Percentiles rank a stretch among this genome's conserved stretches.
Evolutionary conservation across 2,329 filamentous ascomycete species (phyloP).

Genomic region (Septoria petroselini): DNA sequence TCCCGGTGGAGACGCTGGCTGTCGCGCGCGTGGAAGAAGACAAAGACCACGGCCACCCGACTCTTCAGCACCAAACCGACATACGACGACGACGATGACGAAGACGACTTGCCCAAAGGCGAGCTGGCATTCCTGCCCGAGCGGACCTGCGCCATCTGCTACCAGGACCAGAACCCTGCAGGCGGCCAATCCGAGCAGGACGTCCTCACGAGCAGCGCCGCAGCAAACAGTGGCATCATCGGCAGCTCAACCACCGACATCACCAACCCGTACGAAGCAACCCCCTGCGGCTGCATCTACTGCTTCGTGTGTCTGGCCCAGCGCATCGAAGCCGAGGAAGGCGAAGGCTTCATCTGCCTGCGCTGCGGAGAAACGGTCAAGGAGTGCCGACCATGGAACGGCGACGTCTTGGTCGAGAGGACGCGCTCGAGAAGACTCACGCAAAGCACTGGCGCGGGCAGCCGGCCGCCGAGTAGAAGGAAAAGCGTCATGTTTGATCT

Average conservation of each 20-base stretch:
- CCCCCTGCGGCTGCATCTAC: constrained; percentile 87
- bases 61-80: constrained; percentile 41
- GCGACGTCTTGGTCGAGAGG: constrained; percentile 66
- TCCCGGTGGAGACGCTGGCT: constrained; percentile 89
- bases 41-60: constrained; percentile 58
- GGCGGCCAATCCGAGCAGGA: constrained; percentile 66
- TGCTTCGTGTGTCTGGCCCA: constrained; percentile 95
- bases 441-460: constrained; percentile 21
- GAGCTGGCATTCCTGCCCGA: constrained; percentile 85
- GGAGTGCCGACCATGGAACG: constrained; percentile 85
- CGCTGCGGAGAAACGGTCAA: constrained; percentile 80
- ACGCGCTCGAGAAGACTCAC: constrained; percentile 12
- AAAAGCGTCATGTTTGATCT: constrained; percentile 35
- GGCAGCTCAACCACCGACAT: constrained; percentile 89
- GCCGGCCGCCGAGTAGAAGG: constrained; percentile 34
- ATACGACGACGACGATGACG: constrained; percentile 46
- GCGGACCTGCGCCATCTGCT: constrained; percentile 93
- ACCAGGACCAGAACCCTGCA: constrained; percentile 81
- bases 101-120: constrained; percentile 46
- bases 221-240: constrained; percentile 64
- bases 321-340: constrained; percentile 84
- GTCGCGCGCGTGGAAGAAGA: constrained; percentile 78
- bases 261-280: constrained; percentile 90
- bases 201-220: constrained; percentile 55
- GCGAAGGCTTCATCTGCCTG: constrained; percentile 88